Conservation (phyloP, 2,329 filamentous ascomycete genomes). For the Trichoderma sp. region DNA sequence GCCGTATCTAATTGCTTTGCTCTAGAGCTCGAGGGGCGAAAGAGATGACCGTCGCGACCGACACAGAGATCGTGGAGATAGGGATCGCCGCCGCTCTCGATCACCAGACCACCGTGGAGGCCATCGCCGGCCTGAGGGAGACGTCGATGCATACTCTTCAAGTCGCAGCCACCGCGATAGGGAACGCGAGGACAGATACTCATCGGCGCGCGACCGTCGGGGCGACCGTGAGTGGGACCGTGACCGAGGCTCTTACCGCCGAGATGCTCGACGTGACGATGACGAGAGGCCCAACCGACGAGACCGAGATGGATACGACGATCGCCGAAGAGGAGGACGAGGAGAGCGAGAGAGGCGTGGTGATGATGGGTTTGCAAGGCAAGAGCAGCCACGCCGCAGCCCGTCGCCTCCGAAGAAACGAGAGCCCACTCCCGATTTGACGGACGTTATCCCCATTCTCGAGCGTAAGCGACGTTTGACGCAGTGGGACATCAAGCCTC, state of each 20-base stretch:
- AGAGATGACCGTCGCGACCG: slow-evolving; percentile 38
- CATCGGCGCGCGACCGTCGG: slow-evolving; percentile 59
- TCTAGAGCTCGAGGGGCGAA: slow-evolving; percentile 33
- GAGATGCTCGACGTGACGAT: slow-evolving; percentile 65
- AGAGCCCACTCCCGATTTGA: slow-evolving; percentile 94
- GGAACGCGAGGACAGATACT: slow-evolving; percentile 90
- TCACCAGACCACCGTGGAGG: slow-evolving; percentile 71
- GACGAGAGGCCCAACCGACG: slow-evolving; percentile 56
- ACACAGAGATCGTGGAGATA: slow-evolving; percentile 47
- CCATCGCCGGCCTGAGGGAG: slow-evolving; percentile 68
- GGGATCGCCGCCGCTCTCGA: slow-evolving; percentile 74
- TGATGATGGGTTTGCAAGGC: slow-evolving; percentile 40
- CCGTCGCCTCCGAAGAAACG: slow-evolving; percentile 82
- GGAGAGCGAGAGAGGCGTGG: slow-evolving; percentile 47
- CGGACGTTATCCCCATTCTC: slow-evolving; percentile 75
- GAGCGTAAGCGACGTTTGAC: slow-evolving; percentile 89
- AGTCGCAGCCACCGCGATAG: slow-evolving; percentile 90
- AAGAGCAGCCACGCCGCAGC: slow-evolving; percentile 64
- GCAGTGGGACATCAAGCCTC: slow-evolving; percentile 99
- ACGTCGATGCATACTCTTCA: slow-evolving; percentile 86
- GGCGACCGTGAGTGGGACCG: slow-evolving; percentile 77
- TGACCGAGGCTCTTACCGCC: slow-evolving; percentile 60
- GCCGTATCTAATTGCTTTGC: slow-evolving; percentile 24
- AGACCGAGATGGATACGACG: slow-evolving; percentile 54
- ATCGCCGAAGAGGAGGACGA: slow-evolving; percentile 53